Conservation (phyloP, 306 rosid genomes). For the Ceratonia siliqua region DNA sequence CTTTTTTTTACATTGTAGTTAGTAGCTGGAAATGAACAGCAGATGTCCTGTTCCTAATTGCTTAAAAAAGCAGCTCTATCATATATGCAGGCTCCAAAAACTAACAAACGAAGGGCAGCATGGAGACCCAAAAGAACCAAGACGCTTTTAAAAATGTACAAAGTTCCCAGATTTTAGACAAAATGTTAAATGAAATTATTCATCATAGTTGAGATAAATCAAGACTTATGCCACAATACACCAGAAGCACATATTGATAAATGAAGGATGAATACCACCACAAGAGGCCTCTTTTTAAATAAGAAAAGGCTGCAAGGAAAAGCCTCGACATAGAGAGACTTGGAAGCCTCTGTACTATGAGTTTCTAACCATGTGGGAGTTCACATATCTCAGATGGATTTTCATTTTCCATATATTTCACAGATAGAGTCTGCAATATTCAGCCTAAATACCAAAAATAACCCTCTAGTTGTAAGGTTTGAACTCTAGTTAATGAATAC, state of each 20-base stretch:
- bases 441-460: slow-evolving; percentile 7
- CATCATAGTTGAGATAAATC: neutral
- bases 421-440: neutral
- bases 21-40: neutral
- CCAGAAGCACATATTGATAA: slow-evolving; percentile 1
- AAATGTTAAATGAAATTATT: neutral
- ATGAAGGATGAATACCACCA: neutral
- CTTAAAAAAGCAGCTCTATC: neutral
- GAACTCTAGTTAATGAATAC: slow-evolving; percentile 3
- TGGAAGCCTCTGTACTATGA: slow-evolving; percentile 13
- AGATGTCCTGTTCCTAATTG: neutral
- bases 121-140: neutral
- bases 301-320: slow-evolving; percentile 5
- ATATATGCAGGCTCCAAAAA: slow-evolving; percentile 9
- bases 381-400: neutral
- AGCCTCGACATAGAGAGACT: slow-evolving; percentile 13
- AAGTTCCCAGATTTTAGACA: neutral
- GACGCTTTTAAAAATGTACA: neutral
- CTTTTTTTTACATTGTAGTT: neutral
- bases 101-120: neutral
- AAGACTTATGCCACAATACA: neutral
- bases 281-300: neutral
- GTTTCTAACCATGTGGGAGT: slow-evolving; percentile 3
- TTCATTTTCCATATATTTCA: slow-evolving; percentile 1
- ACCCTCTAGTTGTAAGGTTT: slow-evolving; percentile 12